Conservation (phyloP, 73 alveolate genomes). For the Paramecium tetraurelia region DNA sequence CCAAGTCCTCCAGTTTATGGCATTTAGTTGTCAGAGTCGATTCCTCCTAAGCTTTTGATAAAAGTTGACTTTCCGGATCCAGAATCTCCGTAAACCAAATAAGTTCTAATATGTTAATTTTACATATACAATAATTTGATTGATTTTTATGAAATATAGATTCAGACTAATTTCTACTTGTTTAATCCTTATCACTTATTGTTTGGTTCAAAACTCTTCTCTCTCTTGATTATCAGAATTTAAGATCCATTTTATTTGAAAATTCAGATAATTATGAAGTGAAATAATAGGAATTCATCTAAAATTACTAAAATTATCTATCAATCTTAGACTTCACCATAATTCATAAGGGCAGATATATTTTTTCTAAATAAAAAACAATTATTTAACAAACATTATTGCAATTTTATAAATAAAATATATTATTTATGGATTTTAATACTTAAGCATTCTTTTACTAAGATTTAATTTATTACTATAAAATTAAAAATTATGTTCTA, state of each 20-base stretch:
- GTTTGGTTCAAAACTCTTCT: background rate
- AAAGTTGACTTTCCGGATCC: constrained; percentile 25
- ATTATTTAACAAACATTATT: no score
- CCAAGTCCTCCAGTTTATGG: constrained; percentile 2
- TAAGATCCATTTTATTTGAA: background rate
- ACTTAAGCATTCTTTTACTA: background rate
- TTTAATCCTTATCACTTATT: background rate
- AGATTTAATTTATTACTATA: background rate
- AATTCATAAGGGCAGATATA: no score
- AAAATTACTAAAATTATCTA: background rate
- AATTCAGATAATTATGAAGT: background rate
- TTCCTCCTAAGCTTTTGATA: background rate
- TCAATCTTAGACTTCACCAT: background rate
- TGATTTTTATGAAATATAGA: background rate
- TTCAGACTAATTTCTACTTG: background rate
- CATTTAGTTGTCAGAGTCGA: background rate
- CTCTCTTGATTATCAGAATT: background rate
- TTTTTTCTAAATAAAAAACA: no score
- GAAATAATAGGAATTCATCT: background rate
- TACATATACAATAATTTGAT: background rate
- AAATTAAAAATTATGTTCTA: background rate
- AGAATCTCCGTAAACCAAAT: constrained; percentile 28
- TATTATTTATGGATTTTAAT: background rate
- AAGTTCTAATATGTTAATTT: background rate
- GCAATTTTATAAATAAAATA: no score